These are phyloP conservation scores for Phylloporus scabripes DNA, from an alignment of 768 basidiomycete genomes.

Conservation along the genomic window DNA sequence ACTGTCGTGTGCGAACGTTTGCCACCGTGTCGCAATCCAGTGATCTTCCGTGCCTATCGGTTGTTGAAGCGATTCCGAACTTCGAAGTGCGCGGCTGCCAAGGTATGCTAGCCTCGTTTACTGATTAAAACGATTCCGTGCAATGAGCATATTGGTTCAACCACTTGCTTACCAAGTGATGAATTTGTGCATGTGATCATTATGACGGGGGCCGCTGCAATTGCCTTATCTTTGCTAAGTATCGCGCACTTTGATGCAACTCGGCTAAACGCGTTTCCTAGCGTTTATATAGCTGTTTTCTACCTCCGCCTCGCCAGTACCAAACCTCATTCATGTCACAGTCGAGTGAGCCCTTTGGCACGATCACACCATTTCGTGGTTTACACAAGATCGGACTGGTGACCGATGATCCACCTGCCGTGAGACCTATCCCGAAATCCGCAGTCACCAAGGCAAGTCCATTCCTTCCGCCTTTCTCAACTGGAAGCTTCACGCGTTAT, in stretches of 20 bases:
- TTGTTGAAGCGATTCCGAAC: no score
- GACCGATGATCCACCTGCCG: not conserved
- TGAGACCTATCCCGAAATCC: not conserved
- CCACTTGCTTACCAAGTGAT: no score
- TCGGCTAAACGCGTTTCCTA: not conserved
- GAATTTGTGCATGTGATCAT: not conserved
- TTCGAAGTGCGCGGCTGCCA: no score
- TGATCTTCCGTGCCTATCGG: no score
- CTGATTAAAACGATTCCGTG: no score
- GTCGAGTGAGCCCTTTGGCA: not conserved
- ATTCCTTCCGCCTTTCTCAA: no score
- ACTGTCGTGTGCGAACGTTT: no score
- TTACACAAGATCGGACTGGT: not conserved
- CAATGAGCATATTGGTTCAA: no score
- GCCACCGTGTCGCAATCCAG: no score
- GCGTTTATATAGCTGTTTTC: not conserved
- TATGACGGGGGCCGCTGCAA: no score
- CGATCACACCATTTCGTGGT: not conserved
- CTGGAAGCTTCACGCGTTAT: no score
- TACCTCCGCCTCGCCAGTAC: not conserved
- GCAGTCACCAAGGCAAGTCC: not conserved
- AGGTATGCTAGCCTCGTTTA: no score
- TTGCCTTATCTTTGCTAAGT: not conserved
- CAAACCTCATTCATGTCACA: not conserved
- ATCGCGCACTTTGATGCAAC: not conserved